Evolutionary conservation across 108 stramenopile species (phyloP).

Genomic region (Cyclotella distinguenda): DNA sequence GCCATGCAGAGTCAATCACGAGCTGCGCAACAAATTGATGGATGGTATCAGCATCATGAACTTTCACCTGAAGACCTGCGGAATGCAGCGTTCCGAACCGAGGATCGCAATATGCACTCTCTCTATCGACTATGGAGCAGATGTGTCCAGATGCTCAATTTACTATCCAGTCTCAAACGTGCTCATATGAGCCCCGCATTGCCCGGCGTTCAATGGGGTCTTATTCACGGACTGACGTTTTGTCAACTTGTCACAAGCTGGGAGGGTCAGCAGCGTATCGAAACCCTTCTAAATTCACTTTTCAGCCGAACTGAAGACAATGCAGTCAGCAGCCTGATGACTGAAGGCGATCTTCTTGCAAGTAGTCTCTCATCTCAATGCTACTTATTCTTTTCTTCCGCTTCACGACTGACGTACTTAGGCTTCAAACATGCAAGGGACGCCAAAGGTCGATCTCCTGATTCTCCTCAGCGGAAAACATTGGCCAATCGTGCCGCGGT

Average conservation of each 20-base stretch:
- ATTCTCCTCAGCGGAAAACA: constrained; percentile 40
- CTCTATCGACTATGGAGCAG: constrained; percentile 77
- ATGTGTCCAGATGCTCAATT: constrained; percentile 69
- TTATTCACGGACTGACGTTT: constrained; percentile 75
- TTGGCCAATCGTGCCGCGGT: constrained; percentile 53
- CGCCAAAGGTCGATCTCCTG: constrained; percentile 48
- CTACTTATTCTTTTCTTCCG: constrained; percentile 87
- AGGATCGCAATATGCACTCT: constrained; percentile 84
- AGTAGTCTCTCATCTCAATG: constrained; percentile 65
- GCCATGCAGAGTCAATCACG: constrained; percentile 64
- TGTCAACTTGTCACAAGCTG: constrained; percentile 61
- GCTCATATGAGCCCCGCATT: constrained; percentile 66
- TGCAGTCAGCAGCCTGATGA: constrained; percentile 33
- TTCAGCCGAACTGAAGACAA: constrained; percentile 54
- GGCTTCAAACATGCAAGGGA: constrained; percentile 76
- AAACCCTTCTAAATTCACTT: constrained; percentile 69
- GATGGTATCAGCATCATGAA: constrained; percentile 12
- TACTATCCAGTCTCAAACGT: constrained; percentile 62
- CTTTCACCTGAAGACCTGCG: constrained; percentile 51
- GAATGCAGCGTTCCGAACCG: constrained; percentile 53
- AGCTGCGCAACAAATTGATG: constrained; percentile 13
- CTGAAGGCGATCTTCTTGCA: constrained; percentile 67
- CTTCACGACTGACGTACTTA: constrained; percentile 71
- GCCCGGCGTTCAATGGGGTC: constrained; percentile 85
- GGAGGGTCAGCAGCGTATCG: constrained; percentile 78